Conservation (phyloP, 768 basidiomycete genomes). For the Chiua virens region DNA sequence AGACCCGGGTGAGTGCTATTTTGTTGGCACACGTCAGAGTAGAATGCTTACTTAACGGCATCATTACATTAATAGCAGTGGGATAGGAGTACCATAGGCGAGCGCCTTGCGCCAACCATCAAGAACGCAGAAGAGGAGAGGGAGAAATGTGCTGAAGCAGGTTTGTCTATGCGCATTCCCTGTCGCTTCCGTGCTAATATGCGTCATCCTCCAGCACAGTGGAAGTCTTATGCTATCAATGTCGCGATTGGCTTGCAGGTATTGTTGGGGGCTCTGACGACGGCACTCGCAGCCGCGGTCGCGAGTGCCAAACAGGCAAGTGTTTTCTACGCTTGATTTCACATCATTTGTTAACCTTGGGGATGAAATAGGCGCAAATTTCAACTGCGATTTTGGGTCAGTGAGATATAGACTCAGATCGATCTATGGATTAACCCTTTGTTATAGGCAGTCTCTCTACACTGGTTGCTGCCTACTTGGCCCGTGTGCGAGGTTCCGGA, state of each 20-base stretch:
- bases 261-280: constrained; percentile 63
- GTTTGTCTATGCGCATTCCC: constrained; percentile 35
- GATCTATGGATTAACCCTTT: neutral
- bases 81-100: constrained; percentile 37
- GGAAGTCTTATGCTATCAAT: constrained; percentile 23
- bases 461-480: constrained; percentile 69
- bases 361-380: constrained; percentile 32
- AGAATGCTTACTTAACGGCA: too few relatives aligned
- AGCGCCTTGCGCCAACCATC: constrained; percentile 57
- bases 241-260: constrained; percentile 64
- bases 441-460: constrained; percentile 63
- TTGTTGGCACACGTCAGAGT: neutral
- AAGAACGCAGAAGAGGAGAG: constrained; percentile 44
- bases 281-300: constrained; percentile 55
- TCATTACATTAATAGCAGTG: constrained; percentile 10
- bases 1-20: constrained; percentile 8
- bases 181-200: constrained; percentile 13
- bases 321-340: neutral
- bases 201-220: too few relatives aligned
- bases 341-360: neutral
- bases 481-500: constrained; percentile 63
- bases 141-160: constrained; percentile 47
- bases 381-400: constrained; percentile 41
- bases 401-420: constrained; percentile 3
- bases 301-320: constrained; percentile 43